A percentile compares a stretch with the other conserved stretches of the same genome.
These are phyloP conservation scores for Sporisorium exsertum DNA, from an alignment of 1,284 basidiomycete genomes.

Conservation along the genomic window DNA sequence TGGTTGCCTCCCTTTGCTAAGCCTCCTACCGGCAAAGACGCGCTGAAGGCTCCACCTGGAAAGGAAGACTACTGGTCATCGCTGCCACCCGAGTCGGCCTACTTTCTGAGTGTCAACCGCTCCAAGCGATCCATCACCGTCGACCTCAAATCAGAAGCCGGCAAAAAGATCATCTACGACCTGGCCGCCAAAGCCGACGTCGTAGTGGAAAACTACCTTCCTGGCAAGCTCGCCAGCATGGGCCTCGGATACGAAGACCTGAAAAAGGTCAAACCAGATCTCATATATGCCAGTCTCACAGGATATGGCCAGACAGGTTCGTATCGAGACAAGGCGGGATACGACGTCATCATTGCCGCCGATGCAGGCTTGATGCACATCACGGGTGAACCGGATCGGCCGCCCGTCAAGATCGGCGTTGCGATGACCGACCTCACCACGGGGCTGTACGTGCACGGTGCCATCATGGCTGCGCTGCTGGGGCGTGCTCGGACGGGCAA, in stretches of 20 bases:
- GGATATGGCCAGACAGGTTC: constrained; percentile 95
- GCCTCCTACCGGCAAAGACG: constrained; percentile 41
- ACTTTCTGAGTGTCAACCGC: constrained; percentile 89
- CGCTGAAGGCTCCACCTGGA: constrained; percentile 65
- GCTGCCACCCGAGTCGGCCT: constrained; percentile 89
- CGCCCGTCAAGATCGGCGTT: constrained; percentile 81
- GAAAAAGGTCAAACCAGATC: constrained; percentile 79
- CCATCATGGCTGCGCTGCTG: constrained; percentile 88
- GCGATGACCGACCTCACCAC: constrained; percentile 91
- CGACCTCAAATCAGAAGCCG: constrained; percentile 84
- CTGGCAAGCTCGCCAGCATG: constrained; percentile 82
- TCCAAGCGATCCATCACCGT: constrained; percentile 87
- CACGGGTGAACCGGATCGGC: constrained; percentile 88
- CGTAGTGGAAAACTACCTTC: constrained; percentile 72
- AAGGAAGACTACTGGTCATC: constrained; percentile 73
- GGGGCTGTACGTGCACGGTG: constrained; percentile 91
- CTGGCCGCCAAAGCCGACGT: constrained; percentile 84
- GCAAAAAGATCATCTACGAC: constrained; percentile 81
- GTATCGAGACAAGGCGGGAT: constrained; percentile 77
- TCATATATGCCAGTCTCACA: constrained; percentile 91
- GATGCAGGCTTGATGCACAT: constrained; percentile 66
- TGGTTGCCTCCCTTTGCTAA: constrained; percentile 64
- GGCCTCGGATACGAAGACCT: constrained; percentile 89
- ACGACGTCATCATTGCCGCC: constrained; percentile 65
- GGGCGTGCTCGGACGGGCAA: constrained; percentile 85